These are phyloP conservation scores for Lophiostoma macrostomum DNA, from an alignment of 495 filamentous ascomycete species.

Conservation along the genomic window DNA sequence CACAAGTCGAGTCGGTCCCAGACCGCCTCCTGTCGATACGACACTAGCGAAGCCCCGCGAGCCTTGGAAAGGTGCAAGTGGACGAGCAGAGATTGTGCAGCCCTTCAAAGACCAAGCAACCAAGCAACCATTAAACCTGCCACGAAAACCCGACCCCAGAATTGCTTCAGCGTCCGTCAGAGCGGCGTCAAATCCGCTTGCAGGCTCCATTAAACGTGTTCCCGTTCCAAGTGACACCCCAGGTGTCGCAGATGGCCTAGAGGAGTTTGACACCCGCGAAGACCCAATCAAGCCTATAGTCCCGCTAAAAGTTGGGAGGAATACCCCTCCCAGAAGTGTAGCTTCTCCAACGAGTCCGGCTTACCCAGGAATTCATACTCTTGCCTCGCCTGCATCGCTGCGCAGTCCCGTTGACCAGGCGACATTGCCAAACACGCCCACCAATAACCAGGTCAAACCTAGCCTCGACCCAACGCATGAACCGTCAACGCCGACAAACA, in stretches of 20 bases:
- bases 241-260: slow-evolving; percentile 24
- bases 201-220: slow-evolving; percentile 12
- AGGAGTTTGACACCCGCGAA: slow-evolving; percentile 27
- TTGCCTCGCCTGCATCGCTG: slow-evolving; percentile 29
- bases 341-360: slow-evolving; percentile 33
- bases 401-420: too few species aligned
- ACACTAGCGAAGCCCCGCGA: slow-evolving; percentile 37
- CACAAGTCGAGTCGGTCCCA: slow-evolving; percentile 3
- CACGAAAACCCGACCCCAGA: slow-evolving; percentile 7
- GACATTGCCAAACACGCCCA: slow-evolving; percentile 24
- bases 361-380: slow-evolving; percentile 11
- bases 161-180: neutral
- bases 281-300: slow-evolving; percentile 41
- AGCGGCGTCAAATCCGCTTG: slow-evolving; percentile 19
- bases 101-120: slow-evolving; percentile 34
- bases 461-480: neutral
- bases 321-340: slow-evolving; percentile 36
- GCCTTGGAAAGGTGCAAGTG: slow-evolving; percentile 53
- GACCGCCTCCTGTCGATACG: slow-evolving; percentile 32
- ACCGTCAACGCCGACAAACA: slow-evolving; percentile 13
- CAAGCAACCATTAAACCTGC: slow-evolving; percentile 19
- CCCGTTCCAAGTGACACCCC: slow-evolving; percentile 24
- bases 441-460: slow-evolving; percentile 2
- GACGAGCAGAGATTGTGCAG: slow-evolving; percentile 46
- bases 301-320: slow-evolving; percentile 40